Conservation (phyloP, 345 rosid species). For the Eucalyptus cladocalyx region DNA sequence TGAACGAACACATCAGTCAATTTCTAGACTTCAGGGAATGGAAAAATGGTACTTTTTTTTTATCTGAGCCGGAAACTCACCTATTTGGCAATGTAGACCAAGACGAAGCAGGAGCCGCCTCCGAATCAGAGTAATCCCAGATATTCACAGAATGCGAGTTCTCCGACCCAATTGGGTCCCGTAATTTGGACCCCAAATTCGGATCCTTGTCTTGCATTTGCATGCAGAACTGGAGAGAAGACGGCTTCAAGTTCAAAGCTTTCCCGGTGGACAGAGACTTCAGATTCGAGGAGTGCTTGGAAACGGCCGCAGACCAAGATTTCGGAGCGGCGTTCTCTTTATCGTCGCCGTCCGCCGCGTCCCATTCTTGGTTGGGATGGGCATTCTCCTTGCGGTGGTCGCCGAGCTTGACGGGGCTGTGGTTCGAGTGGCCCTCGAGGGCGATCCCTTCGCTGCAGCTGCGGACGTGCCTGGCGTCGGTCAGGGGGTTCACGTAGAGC, state of each 20-base stretch:
- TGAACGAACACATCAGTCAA: neutral
- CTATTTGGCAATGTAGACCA: conserved; percentile 89
- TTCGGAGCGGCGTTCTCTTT: conserved; percentile 32
- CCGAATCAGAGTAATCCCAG: conserved; percentile 93
- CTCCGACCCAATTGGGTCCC: conserved; percentile 63
- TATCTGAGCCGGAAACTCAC: conserved; percentile 4
- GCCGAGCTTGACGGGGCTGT: neutral
- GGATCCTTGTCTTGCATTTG: conserved; percentile 57
- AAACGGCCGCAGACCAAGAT: conserved; percentile 14
- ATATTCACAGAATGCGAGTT: conserved; percentile 55
- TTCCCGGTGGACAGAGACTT: conserved; percentile 47
- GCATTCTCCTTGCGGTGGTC: conserved; percentile 36
- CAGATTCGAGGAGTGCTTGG: neutral
- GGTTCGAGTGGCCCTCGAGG: neutral
- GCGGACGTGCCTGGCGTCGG: conserved; percentile 17
- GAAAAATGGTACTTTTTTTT: neutral
- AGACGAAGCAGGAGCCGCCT: conserved; percentile 94
- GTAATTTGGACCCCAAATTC: conserved; percentile 30
- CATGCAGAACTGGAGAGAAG: conserved; percentile 79
- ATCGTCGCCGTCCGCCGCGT: neutral
- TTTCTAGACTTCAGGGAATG: neutral
- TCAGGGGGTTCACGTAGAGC: conserved; percentile 24
- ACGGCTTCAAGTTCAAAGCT: conserved; percentile 55
- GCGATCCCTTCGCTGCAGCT: conserved; percentile 17
- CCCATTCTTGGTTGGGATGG: neutral